Conservation (phyloP, 768 basidiomycete species). For the Amanita rimosa region DNA sequence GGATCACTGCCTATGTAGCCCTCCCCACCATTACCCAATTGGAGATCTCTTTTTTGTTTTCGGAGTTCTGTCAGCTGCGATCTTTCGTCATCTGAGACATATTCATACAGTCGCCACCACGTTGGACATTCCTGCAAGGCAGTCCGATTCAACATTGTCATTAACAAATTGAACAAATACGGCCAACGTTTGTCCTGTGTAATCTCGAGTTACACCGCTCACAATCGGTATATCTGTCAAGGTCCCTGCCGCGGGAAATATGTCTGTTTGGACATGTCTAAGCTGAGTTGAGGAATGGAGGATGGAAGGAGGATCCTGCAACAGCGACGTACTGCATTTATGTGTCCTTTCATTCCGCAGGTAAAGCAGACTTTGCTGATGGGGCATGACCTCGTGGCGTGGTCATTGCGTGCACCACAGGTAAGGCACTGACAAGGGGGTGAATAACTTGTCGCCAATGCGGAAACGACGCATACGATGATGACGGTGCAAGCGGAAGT, state of each 20-base stretch:
- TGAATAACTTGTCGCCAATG: not conserved
- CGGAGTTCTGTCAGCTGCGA: conserved; percentile 31
- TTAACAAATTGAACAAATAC: not conserved
- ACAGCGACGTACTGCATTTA: conserved; percentile 41
- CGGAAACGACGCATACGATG: conserved; percentile 39
- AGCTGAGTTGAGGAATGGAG: conserved; percentile 2
- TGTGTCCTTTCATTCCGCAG: conserved; percentile 80
- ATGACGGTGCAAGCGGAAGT: conserved; percentile 57
- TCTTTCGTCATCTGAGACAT: conserved; percentile 46
- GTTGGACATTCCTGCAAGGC: conserved; percentile 66
- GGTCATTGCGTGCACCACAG: conserved; percentile 74
- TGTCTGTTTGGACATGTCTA: conserved; percentile 67
- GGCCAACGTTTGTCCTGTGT: conserved; percentile 54
- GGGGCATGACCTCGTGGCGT: conserved; percentile 66
- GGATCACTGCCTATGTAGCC: conserved; percentile 63
- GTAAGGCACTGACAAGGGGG: conserved; percentile 50
- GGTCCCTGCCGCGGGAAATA: conserved; percentile 14
- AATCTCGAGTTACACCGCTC: conserved; percentile 55
- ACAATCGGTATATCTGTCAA: conserved; percentile 36
- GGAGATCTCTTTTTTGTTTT: conserved; percentile 34
- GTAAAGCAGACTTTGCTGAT: conserved; percentile 72
- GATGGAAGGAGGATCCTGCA: not conserved
- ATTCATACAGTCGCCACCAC: conserved; percentile 72
- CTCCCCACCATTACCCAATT: conserved; percentile 63
- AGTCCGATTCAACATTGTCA: not conserved